These are phyloP conservation scores for Durotheca rogersii DNA, from an alignment of 495 filamentous ascomycete genomes.

Conservation along the genomic window DNA sequence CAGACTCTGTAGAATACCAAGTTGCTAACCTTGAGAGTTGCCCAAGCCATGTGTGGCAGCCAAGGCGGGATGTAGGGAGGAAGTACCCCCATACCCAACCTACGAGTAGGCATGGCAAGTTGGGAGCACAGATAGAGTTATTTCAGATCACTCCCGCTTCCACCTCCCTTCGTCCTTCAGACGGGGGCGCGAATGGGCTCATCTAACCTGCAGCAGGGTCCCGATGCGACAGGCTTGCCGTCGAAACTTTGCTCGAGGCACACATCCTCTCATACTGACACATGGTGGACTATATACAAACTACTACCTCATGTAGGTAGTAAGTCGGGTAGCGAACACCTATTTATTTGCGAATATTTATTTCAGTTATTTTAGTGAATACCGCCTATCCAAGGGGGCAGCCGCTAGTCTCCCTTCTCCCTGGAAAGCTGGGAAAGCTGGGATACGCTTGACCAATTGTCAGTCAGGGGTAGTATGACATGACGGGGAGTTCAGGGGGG, in stretches of 20 bases:
- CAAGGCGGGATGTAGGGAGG: too few species aligned
- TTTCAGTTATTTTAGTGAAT: too few species aligned
- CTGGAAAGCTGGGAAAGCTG: too few species aligned
- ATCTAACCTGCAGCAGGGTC: conserved; percentile 22
- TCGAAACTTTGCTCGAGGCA: conserved; percentile 9
- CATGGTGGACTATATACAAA: too few species aligned
- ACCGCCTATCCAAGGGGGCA: conserved; percentile 22
- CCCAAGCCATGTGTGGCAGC: too few species aligned
- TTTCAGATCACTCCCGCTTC: conserved; percentile 22
- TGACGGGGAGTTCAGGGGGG: neutral
- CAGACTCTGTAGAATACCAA: too few species aligned
- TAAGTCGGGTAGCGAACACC: neutral
- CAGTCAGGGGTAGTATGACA: conserved; percentile 28
- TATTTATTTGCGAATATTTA: too few species aligned
- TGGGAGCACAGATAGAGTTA: conserved; percentile 26
- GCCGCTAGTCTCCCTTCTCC: conserved; percentile 25
- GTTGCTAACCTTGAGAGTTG: too few species aligned
- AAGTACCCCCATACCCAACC: conserved; percentile 2
- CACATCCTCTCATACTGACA: too few species aligned
- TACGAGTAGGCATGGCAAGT: conserved; percentile 24
- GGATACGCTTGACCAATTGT: conserved; percentile 7
- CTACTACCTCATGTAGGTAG: neutral
- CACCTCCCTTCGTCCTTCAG: conserved; percentile 6
- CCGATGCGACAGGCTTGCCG: conserved; percentile 10
- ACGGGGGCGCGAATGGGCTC: conserved; percentile 1